A percentile compares a stretch with the other conserved stretches of the same genome.
Evolutionary conservation across 1,284 basidiomycete species (phyloP).

Genomic region (Somion occarium): DNA sequence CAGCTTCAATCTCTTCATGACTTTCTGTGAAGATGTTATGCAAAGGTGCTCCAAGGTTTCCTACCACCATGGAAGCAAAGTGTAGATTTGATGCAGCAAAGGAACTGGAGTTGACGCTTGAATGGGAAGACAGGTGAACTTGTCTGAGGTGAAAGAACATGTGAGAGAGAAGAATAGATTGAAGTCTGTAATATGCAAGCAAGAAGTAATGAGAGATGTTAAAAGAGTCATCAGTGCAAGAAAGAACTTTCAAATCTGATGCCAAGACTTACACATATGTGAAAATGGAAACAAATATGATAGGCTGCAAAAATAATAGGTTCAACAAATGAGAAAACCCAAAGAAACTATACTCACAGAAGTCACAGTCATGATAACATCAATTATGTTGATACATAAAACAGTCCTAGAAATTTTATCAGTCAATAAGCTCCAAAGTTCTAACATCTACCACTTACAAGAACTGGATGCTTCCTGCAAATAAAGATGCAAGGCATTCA

Average conservation of each 20-base stretch:
- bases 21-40: neutral
- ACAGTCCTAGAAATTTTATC: too few species aligned
- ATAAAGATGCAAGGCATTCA: too few species aligned
- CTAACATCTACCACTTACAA: too few species aligned
- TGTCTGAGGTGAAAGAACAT: conserved; percentile 8
- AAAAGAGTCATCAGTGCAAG: too few species aligned
- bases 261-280: neutral
- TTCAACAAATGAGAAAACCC: neutral
- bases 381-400: neutral
- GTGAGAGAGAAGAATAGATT: conserved; percentile 4
- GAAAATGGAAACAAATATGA: neutral
- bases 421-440: too few species aligned
- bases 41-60: conserved; percentile 17
- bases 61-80: conserved; percentile 11
- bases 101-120: conserved; percentile 1
- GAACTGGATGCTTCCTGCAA: too few species aligned
- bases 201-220: neutral
- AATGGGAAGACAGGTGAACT: neutral
- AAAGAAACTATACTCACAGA: neutral
- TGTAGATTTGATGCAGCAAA: conserved; percentile 5
- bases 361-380: neutral
- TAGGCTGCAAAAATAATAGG: neutral
- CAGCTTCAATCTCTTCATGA: neutral
- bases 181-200: neutral
- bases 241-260: too few species aligned